phyloP scores from a whole-genome alignment of 495 filamentous ascomycete genomes.

The Aspergillus incahuasiensis region DNA sequence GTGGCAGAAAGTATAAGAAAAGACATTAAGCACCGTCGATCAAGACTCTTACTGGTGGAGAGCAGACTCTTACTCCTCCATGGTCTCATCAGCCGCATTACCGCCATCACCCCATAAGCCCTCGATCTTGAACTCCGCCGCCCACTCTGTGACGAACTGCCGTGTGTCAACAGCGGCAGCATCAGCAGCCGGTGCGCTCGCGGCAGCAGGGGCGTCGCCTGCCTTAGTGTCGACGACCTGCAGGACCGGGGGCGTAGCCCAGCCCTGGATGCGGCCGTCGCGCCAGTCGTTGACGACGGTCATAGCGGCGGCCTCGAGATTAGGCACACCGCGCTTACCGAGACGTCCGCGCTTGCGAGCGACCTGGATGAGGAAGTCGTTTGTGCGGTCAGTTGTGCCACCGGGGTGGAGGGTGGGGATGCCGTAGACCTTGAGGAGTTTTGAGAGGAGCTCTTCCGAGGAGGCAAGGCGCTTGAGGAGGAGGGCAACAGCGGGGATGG shows the following conservation, averaged over 20 bases:
- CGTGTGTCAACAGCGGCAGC: slow-evolving; percentile 60
- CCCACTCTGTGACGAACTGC: slow-evolving; percentile 89
- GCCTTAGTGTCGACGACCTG: slow-evolving; percentile 41
- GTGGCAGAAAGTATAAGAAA: slow-evolving; percentile 3
- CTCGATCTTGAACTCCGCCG: slow-evolving; percentile 91
- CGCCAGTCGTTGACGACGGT: slow-evolving; percentile 93
- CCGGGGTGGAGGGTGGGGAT: slow-evolving; percentile 67
- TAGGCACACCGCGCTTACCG: slow-evolving; percentile 86
- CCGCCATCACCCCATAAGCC: slow-evolving; percentile 83
- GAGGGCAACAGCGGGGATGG: slow-evolving; percentile 76
- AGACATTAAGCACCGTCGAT: not conserved
- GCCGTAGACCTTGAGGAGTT: slow-evolving; percentile 75
- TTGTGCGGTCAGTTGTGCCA: slow-evolving; percentile 60
- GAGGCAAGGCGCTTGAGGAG: slow-evolving; percentile 73
- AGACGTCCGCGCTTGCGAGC: slow-evolving; percentile 86
- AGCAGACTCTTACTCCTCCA: slow-evolving; percentile 33
- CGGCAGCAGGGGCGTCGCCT: slow-evolving; percentile 25
- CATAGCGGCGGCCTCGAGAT: slow-evolving; percentile 81
- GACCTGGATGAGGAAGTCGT: slow-evolving; percentile 92
- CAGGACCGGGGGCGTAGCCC: slow-evolving; percentile 70
- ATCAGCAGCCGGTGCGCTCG: slow-evolving; percentile 13
- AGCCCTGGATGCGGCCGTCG: slow-evolving; percentile 91
- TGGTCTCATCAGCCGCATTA: slow-evolving; percentile 49
- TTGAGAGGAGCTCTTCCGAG: slow-evolving; percentile 64
- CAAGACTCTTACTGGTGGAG: no score